These are phyloP conservation scores for Pestalotiopsis sp. DNA, from an alignment of 2,329 filamentous ascomycete species.

Conservation along the genomic window DNA sequence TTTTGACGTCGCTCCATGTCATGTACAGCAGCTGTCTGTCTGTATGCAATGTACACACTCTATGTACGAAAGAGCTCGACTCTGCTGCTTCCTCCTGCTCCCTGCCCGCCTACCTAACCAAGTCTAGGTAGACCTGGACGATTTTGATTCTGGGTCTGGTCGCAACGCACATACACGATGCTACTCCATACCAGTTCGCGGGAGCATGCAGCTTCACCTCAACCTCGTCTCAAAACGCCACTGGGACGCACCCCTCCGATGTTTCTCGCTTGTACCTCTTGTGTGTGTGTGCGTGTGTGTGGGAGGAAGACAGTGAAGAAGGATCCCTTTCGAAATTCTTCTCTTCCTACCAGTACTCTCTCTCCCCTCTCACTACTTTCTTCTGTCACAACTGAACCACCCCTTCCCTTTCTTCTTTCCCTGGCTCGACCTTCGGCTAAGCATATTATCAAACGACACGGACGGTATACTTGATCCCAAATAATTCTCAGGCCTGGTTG, in stretches of 20 bases:
- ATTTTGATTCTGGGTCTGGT: background rate
- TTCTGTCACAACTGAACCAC: background rate
- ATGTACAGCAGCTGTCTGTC: too few species aligned
- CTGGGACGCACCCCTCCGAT: background rate
- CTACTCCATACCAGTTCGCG: constrained; percentile 1
- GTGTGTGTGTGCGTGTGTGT: too few species aligned
- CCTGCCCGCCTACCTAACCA: background rate
- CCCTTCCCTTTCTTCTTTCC: constrained; percentile 13
- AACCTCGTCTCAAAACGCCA: constrained; percentile 10
- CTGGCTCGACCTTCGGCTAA: constrained; percentile 18
- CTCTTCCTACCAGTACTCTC: constrained; percentile 6
- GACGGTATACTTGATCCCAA: constrained; percentile 23
- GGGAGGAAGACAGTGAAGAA: background rate
- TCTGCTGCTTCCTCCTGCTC: background rate
- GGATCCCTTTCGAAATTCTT: background rate
- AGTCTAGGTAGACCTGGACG: background rate
- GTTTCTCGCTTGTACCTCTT: constrained; percentile 6
- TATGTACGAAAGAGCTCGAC: too few species aligned
- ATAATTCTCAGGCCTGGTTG: constrained; percentile 3
- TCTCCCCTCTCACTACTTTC: background rate
- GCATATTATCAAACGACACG: constrained; percentile 14
- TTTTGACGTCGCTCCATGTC: background rate
- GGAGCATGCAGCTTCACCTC: constrained; percentile 12
- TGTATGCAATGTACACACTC: too few species aligned
- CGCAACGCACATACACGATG: constrained; percentile 2